A percentile compares a stretch with the other conserved stretches of the same genome.
Conservation (phyloP, 805 yeast genomes). For the Lachancea cidri region DNA sequence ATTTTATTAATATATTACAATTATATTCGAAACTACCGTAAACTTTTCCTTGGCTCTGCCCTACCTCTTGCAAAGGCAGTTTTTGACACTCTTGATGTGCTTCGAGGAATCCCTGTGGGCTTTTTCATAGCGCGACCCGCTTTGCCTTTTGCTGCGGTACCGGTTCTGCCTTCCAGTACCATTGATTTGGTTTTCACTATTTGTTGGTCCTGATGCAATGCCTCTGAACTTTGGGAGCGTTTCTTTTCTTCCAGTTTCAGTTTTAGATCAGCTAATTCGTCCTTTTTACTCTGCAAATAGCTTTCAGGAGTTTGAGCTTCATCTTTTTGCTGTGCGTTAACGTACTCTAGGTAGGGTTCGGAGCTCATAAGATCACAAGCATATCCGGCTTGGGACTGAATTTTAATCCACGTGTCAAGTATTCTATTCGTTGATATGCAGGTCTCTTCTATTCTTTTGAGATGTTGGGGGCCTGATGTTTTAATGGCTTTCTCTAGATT, state of each 20-base stretch:
- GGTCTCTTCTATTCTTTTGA: constrained; percentile 36
- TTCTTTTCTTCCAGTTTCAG: constrained; percentile 13
- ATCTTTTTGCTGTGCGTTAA: constrained; percentile 26
- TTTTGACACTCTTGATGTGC: constrained; percentile 18
- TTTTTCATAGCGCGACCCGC: constrained; percentile 9
- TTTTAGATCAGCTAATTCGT: constrained; percentile 19
- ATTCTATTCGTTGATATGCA: constrained; percentile 45
- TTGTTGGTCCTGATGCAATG: neutral
- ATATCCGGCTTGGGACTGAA: constrained; percentile 57
- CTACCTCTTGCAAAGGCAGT: constrained; percentile 18
- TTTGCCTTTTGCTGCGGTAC: constrained; percentile 6
- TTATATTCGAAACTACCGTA: neutral
- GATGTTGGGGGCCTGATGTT: constrained; percentile 19
- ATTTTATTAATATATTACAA: too few species aligned
- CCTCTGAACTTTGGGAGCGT: neutral
- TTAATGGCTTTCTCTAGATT: constrained; percentile 19
- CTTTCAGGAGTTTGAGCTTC: constrained; percentile 18
- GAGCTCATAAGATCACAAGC: constrained; percentile 45
- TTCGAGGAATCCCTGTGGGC: constrained; percentile 22
- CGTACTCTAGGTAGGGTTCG: constrained; percentile 23
- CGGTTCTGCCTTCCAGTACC: neutral
- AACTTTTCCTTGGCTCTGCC: neutral
- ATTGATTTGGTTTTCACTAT: neutral
- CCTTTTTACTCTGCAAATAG: constrained; percentile 10
- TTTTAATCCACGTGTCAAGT: constrained; percentile 55